phyloP scores from a whole-genome alignment of 73 alveolate genomes.

The Paraurostyla sp. region DNA sequence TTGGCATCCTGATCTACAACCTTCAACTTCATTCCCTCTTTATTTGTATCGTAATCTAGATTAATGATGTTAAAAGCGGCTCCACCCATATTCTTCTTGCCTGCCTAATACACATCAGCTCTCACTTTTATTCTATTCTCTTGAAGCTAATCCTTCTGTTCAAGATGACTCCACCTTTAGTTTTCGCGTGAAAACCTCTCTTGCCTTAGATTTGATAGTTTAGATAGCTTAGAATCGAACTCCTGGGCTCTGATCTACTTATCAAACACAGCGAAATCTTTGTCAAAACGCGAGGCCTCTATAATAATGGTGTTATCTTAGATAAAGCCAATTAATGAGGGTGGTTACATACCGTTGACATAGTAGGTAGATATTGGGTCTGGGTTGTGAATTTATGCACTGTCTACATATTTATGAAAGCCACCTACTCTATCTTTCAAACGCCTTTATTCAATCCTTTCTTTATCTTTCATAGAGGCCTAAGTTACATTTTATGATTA shows the following conservation, averaged over 20 bases:
- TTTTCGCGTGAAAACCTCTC: slow-evolving; percentile 47
- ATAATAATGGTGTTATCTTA: neutral
- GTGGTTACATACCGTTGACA: slow-evolving; percentile 48
- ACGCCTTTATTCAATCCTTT: slow-evolving; percentile 62
- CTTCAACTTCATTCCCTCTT: slow-evolving; percentile 82
- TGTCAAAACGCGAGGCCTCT: slow-evolving; percentile 60
- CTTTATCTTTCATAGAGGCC: slow-evolving; percentile 71
- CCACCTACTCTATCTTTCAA: slow-evolving; percentile 75
- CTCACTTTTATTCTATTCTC: slow-evolving; percentile 76
- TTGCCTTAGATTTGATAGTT: neutral
- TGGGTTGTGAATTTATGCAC: slow-evolving; percentile 67
- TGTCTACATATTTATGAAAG: slow-evolving; percentile 70
- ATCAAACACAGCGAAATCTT: slow-evolving; percentile 57
- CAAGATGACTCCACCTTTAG: slow-evolving; percentile 46
- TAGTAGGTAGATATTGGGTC: slow-evolving; percentile 75
- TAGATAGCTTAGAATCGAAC: neutral
- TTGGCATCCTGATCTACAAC: slow-evolving; percentile 85
- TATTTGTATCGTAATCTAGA: slow-evolving; percentile 81
- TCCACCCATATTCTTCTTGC: slow-evolving; percentile 92
- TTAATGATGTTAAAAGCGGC: slow-evolving; percentile 91
- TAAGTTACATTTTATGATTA: neutral
- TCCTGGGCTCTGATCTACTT: slow-evolving; percentile 37
- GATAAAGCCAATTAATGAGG: too few relatives aligned
- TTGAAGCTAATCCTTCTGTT: neutral
- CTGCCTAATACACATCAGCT: slow-evolving; percentile 84